These are phyloP conservation scores for Pholiota conissans DNA, from an alignment of 768 basidiomycete genomes.

Conservation along the genomic window DNA sequence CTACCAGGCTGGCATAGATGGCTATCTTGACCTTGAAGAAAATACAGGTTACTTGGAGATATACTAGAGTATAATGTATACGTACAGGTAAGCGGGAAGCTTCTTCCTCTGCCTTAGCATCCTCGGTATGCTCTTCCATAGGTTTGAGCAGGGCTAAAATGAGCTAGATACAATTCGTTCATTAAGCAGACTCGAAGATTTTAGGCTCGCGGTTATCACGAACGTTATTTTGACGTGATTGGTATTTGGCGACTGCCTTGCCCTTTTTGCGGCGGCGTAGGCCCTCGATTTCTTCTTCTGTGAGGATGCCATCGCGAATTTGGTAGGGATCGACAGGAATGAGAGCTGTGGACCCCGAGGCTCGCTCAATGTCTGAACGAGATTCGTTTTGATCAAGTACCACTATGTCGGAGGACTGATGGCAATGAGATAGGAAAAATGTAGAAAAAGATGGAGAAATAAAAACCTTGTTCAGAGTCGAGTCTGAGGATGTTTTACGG, in stretches of 20 bases:
- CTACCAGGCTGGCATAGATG: constrained; percentile 76
- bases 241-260: constrained; percentile 65
- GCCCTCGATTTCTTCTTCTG: constrained; percentile 61
- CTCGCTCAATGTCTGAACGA: constrained; percentile 47
- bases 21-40: constrained; percentile 78
- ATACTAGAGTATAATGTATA: constrained; percentile 8
- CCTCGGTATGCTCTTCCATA: constrained; percentile 85
- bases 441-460: constrained; percentile 13
- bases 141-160: constrained; percentile 88
- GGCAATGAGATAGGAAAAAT: constrained; percentile 13
- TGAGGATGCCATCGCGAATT: constrained; percentile 59
- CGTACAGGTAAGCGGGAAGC: constrained; percentile 65
- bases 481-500: constrained; percentile 27
- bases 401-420: constrained; percentile 48
- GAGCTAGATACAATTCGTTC: constrained; percentile 48
- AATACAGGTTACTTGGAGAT: not conserved
- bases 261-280: constrained; percentile 61
- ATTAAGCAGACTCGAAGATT: not conserved
- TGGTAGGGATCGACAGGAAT: constrained; percentile 62
- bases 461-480: constrained; percentile 25
- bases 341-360: constrained; percentile 31
- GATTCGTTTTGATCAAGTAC: constrained; percentile 45
- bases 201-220: constrained; percentile 5
- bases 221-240: constrained; percentile 72
- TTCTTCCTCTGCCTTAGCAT: constrained; percentile 72